phyloP scores from a whole-genome alignment of 2,329 filamentous ascomycete genomes.

The Neonectria ditissima region DNA sequence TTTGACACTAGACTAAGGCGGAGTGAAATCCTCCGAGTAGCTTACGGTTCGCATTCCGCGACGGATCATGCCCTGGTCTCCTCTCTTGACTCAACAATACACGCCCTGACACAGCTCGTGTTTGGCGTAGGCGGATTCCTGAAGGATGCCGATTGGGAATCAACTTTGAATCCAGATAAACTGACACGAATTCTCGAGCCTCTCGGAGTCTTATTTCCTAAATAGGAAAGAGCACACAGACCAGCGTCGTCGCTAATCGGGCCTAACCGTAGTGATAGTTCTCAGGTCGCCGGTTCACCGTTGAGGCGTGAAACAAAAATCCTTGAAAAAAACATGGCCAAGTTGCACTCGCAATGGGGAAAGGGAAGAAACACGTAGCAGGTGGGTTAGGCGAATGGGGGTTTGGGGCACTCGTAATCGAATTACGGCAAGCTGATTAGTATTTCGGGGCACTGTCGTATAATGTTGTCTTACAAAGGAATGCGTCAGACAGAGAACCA shows the following conservation, averaged over 20 bases:
- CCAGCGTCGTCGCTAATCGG: not conserved
- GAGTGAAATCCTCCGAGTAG: not conserved
- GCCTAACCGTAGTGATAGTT: not conserved
- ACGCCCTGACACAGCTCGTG: not conserved
- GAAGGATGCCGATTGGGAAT: not conserved
- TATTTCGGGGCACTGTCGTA: not conserved
- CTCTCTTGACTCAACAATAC: not conserved
- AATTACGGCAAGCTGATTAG: not conserved
- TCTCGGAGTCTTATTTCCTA: not conserved
- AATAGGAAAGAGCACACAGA: conserved; percentile 8
- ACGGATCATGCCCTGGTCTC: not conserved
- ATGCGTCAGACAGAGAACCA: conserved; percentile 2
- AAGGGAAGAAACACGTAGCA: not conserved
- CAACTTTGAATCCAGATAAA: not conserved
- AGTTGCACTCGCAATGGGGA: not conserved
- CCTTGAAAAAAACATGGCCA: not conserved
- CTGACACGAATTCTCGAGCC: too few species aligned
- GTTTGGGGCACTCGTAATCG: conserved; percentile 8
- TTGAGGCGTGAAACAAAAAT: conserved; percentile 1
- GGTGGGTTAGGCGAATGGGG: not conserved
- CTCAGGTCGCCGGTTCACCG: not conserved
- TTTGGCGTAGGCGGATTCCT: not conserved
- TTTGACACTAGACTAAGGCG: not conserved
- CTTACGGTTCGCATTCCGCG: not conserved
- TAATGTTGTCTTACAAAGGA: conserved; percentile 2